Percentiles rank a stretch among this genome's conserved stretches.
phyloP scores from a whole-genome alignment of 2,329 filamentous ascomycete genomes.

The Colletotrichum sojae region DNA sequence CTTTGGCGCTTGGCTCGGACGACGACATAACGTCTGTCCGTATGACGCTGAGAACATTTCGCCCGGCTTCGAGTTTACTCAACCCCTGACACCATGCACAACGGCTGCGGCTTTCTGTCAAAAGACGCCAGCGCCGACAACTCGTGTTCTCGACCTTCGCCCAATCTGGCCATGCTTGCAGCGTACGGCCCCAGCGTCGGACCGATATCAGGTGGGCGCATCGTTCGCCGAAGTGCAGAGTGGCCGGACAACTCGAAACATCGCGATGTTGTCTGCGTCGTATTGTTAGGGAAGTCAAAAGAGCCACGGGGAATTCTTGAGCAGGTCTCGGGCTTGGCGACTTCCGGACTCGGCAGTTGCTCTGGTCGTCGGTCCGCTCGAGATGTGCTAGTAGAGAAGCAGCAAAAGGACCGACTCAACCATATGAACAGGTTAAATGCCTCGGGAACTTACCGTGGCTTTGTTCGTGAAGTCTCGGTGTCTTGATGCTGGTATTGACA shows the following conservation, averaged over 20 bases:
- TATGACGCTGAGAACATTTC: not conserved
- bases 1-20: conserved; percentile 26
- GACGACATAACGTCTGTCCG: not conserved
- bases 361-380: no score
- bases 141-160: not conserved
- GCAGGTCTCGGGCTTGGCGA: no score
- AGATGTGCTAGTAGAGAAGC: no score
- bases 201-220: conserved; percentile 5
- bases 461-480: no score
- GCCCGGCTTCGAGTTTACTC: not conserved
- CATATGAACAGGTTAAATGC: no score
- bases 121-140: not conserved
- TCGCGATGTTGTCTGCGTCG: no score
- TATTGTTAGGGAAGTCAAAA: no score
- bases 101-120: not conserved
- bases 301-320: no score
- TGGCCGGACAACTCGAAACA: not conserved
- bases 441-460: no score
- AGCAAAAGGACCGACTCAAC: no score
- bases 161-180: not conserved
- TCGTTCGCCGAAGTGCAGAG: not conserved
- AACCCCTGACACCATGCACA: not conserved
- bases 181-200: not conserved
- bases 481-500: no score
- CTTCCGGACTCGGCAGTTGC: no score